A percentile compares a stretch with the other conserved stretches of the same genome.
phyloP scores from a whole-genome alignment of 192 early-diverging fungal genomes.

The Coemansia sp. region DNA sequence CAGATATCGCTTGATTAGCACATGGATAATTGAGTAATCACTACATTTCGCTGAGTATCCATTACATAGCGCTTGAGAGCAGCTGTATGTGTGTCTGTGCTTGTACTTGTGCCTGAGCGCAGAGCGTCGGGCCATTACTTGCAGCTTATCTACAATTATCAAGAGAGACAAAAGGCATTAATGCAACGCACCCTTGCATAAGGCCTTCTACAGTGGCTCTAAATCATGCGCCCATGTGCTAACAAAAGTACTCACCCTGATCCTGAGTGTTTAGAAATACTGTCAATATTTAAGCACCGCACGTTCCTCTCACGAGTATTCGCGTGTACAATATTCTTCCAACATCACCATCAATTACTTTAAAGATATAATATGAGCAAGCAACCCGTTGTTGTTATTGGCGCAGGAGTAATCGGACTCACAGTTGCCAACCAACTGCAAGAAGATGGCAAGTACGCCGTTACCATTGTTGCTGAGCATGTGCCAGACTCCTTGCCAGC shows the following conservation, averaged over 20 bases:
- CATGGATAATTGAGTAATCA: not conserved
- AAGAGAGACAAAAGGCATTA: not conserved
- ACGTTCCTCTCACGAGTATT: not conserved
- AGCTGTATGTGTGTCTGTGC: not conserved
- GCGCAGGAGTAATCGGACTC: conserved; percentile 65
- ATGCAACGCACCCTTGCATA: not conserved
- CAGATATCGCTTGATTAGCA: not conserved
- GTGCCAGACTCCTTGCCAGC: conserved; percentile 9
- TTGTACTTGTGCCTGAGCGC: not conserved
- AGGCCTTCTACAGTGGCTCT: not conserved
- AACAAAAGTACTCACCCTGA: not conserved
- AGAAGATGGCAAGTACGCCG: conserved; percentile 32
- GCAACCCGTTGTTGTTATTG: conserved; percentile 50
- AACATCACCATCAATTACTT: not conserved
- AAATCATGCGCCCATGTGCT: conserved; percentile 2
- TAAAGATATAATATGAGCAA: conserved; percentile 7
- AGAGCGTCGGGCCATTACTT: conserved; percentile 3
- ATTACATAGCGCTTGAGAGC: not conserved
- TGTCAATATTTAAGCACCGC: not conserved
- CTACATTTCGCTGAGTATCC: not conserved
- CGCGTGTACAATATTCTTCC: not conserved
- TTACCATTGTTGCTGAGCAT: conserved; percentile 52
- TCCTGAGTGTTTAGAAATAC: not conserved
- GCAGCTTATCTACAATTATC: not conserved
- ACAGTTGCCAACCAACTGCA: conserved; percentile 56